Evolutionary conservation across 164 flowering plant species (phyloP).

Genomic region (Berberis vulgaris): DNA sequence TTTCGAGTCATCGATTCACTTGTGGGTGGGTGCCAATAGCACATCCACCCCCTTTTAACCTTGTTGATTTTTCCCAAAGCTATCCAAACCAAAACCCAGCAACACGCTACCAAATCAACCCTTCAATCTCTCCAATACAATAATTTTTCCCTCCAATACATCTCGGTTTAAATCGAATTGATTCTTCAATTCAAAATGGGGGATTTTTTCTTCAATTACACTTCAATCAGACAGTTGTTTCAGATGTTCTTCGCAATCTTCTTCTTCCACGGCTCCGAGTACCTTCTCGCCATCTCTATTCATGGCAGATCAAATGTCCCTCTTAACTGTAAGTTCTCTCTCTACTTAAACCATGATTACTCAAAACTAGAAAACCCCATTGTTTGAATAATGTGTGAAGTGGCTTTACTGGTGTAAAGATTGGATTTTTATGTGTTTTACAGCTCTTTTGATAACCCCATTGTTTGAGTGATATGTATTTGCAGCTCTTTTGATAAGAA

Average conservation of each 20-base stretch:
- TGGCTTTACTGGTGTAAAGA: background rate
- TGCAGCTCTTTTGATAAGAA: too few relatives aligned
- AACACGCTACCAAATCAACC: background rate
- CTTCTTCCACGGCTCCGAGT: slow-evolving; percentile 71
- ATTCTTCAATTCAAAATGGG: slow-evolving; percentile 25
- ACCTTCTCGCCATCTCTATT: slow-evolving; percentile 37
- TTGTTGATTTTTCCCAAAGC: too few relatives aligned
- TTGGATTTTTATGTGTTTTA: too few relatives aligned
- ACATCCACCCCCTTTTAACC: too few relatives aligned
- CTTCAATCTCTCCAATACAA: background rate
- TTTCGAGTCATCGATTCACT: too few relatives aligned
- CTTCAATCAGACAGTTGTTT: slow-evolving; percentile 54
- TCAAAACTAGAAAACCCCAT: too few relatives aligned
- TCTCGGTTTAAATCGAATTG: slow-evolving; percentile 4
- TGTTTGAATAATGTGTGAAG: background rate
- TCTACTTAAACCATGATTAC: too few relatives aligned
- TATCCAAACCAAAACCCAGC: too few relatives aligned
- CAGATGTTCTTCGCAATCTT: slow-evolving; percentile 46
- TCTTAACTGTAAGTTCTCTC: slow-evolving; percentile 14
- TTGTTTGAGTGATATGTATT: too few relatives aligned
- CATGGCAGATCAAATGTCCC: slow-evolving; percentile 63
- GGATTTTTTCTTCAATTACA: slow-evolving; percentile 27
- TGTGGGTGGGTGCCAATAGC: too few relatives aligned
- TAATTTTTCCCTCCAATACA: background rate
- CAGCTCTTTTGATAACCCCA: too few relatives aligned